Evolutionary conservation across 805 yeast genomes (phyloP).

Genomic region (Ogataea polymorpha): DNA sequence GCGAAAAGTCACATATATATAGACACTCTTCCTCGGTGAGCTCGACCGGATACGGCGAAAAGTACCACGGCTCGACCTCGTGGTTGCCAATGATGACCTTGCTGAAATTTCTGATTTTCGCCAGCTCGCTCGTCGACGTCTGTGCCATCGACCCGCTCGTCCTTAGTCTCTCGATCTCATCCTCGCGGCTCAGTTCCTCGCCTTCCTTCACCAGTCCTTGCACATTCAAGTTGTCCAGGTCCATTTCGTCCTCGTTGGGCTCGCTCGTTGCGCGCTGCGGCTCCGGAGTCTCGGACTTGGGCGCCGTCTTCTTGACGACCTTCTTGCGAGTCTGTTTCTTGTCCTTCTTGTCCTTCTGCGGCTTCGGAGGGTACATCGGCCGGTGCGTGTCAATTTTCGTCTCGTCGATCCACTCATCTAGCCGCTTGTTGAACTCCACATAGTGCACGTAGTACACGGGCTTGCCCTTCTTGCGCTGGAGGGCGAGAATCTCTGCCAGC

Average conservation of each 20-base stretch:
- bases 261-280: slow-evolving; percentile 9
- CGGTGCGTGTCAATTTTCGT: slow-evolving; percentile 69
- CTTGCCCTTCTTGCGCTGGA: slow-evolving; percentile 70
- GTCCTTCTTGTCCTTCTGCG: slow-evolving; percentile 35
- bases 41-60: slow-evolving; percentile 95
- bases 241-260: slow-evolving; percentile 64
- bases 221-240: slow-evolving; percentile 77
- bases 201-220: slow-evolving; percentile 68
- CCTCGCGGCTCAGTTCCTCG: slow-evolving; percentile 79
- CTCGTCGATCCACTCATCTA: slow-evolving; percentile 89
- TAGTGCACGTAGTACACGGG: slow-evolving; percentile 89
- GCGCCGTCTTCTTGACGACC: slow-evolving; percentile 14
- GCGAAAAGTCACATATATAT: slow-evolving; percentile 87
- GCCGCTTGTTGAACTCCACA: slow-evolving; percentile 89
- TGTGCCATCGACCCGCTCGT: slow-evolving; percentile 99
- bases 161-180: slow-evolving; percentile 86
- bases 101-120: slow-evolving; percentile 81
- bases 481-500: slow-evolving; percentile 80
- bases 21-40: slow-evolving; percentile 87
- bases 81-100: slow-evolving; percentile 82
- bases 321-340: slow-evolving; percentile 31
- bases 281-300: slow-evolving; percentile 11
- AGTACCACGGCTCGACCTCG: slow-evolving; percentile 98
- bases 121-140: slow-evolving; percentile 73
- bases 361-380: slow-evolving; percentile 70